A percentile compares a stretch with the other conserved stretches of the same genome.
Evolutionary conservation across 306 rosid species (phyloP).

Genomic region (Casuarina glauca): DNA sequence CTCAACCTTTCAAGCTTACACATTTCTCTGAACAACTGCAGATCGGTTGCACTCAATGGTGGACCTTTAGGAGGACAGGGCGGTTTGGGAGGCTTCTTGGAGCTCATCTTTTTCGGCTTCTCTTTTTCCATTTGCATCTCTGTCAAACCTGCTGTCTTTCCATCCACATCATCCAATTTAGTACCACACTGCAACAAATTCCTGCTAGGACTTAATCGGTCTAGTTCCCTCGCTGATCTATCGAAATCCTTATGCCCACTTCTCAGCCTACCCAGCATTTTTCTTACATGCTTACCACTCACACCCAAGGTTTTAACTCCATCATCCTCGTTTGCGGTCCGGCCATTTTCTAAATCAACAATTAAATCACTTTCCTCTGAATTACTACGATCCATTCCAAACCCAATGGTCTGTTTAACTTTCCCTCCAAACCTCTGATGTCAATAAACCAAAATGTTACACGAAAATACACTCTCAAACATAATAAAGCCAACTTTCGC

Average conservation of each 20-base stretch:
- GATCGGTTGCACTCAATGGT: constrained; percentile 30
- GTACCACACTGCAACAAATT: background rate
- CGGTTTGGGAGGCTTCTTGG: constrained; percentile 38
- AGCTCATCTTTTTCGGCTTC: constrained; percentile 10
- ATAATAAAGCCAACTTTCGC: background rate
- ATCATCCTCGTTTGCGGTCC: constrained; percentile 24
- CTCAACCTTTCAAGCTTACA: constrained; percentile 22
- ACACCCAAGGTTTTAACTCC: constrained; percentile 11
- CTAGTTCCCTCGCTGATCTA: constrained; percentile 14
- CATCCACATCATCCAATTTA: constrained; percentile 17
- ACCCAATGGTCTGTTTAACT: background rate
- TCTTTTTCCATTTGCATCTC: constrained; percentile 11
- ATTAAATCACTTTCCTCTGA: constrained; percentile 21
- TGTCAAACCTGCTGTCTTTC: background rate
- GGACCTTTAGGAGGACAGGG: constrained; percentile 44
- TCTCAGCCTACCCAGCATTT: constrained; percentile 17
- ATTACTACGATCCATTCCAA: constrained; percentile 17
- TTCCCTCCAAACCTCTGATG: background rate
- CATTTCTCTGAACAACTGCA: constrained; percentile 34
- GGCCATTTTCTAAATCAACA: constrained; percentile 40
- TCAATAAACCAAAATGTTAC: background rate
- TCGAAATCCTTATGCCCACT: constrained; percentile 13
- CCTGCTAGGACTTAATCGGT: constrained; percentile 16
- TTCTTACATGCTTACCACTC: constrained; percentile 10
- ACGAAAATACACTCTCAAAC: background rate